These are phyloP conservation scores for Hygrophorus pudorinus DNA, from an alignment of 768 basidiomycete species.

Conservation along the genomic window DNA sequence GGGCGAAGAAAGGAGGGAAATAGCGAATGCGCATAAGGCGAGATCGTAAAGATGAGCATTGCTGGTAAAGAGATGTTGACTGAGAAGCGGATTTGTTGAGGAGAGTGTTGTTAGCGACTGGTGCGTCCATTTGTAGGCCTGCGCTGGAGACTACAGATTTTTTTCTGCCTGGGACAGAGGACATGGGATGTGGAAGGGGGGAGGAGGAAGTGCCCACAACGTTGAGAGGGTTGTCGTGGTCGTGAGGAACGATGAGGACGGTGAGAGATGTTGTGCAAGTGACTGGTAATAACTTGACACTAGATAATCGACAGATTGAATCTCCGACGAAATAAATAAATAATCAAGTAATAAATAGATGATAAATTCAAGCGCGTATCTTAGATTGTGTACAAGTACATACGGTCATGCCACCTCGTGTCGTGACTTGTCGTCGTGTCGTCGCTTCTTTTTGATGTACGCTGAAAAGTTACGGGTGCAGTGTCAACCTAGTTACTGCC, in stretches of 20 bases:
- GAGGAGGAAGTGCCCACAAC: background rate
- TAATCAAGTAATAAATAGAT: background rate
- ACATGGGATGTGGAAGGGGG: conserved; percentile 25
- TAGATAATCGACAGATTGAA: background rate
- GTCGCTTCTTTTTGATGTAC: too few relatives aligned
- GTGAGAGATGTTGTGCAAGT: conserved; percentile 5
- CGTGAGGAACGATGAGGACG: conserved; percentile 3
- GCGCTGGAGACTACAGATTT: conserved; percentile 64
- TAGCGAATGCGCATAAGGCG: conserved; percentile 71
- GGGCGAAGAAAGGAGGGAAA: conserved; percentile 61
- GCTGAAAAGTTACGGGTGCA: too few relatives aligned
- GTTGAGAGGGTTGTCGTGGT: background rate
- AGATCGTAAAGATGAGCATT: conserved; percentile 70
- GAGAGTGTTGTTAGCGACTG: conserved; percentile 71
- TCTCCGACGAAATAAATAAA: background rate
- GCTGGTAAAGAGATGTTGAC: conserved; percentile 85
- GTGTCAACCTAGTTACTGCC: too few relatives aligned
- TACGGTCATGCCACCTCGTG: too few relatives aligned
- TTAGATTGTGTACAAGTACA: too few relatives aligned
- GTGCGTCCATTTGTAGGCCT: conserved; percentile 62
- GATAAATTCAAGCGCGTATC: background rate
- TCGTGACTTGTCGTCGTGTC: too few relatives aligned
- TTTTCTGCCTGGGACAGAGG: conserved; percentile 61
- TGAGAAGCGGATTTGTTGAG: conserved; percentile 88
- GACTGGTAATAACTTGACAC: background rate